phyloP scores from a whole-genome alignment of 1,284 basidiomycete species.

The Ustilago cynodontis region DNA sequence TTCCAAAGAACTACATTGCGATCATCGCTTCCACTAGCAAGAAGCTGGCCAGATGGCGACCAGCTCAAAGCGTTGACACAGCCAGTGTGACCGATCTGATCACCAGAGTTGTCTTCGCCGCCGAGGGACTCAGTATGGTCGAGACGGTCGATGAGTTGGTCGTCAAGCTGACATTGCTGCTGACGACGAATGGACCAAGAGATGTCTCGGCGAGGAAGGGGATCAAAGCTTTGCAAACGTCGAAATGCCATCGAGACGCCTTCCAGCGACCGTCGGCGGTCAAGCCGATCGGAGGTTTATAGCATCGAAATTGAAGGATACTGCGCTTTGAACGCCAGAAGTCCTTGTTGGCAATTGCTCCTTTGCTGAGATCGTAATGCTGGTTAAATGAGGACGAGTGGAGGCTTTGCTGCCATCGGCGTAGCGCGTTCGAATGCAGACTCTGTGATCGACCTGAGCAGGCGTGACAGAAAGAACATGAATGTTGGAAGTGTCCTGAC shows the following conservation, averaged over 20 bases:
- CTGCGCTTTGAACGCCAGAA: neutral
- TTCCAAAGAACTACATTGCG: constrained; percentile 80
- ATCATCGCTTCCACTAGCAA: constrained; percentile 86
- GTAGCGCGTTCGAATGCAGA: too few species aligned
- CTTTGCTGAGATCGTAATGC: too few species aligned
- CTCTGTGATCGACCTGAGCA: too few species aligned
- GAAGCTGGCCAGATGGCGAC: constrained; percentile 79
- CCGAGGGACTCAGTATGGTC: constrained; percentile 44
- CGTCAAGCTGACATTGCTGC: constrained; percentile 26
- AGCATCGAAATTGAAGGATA: constrained; percentile 7
- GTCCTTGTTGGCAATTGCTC: too few species aligned
- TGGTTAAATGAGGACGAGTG: too few species aligned
- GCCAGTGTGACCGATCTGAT: constrained; percentile 41
- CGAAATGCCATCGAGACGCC: constrained; percentile 13
- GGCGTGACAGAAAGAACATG: too few species aligned
- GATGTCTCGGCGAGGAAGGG: constrained; percentile 15
- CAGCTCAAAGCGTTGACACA: constrained; percentile 78
- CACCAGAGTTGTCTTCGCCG: constrained; percentile 19
- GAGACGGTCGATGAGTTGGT: constrained; percentile 33
- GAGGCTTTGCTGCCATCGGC: too few species aligned
- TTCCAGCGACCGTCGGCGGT: neutral
- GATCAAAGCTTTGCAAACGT: constrained; percentile 4
- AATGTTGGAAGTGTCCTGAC: too few species aligned
- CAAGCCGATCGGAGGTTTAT: neutral
- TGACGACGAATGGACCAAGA: constrained; percentile 22